Conservation (phyloP, 805 yeast genomes). For the Candida qinlingensis region DNA sequence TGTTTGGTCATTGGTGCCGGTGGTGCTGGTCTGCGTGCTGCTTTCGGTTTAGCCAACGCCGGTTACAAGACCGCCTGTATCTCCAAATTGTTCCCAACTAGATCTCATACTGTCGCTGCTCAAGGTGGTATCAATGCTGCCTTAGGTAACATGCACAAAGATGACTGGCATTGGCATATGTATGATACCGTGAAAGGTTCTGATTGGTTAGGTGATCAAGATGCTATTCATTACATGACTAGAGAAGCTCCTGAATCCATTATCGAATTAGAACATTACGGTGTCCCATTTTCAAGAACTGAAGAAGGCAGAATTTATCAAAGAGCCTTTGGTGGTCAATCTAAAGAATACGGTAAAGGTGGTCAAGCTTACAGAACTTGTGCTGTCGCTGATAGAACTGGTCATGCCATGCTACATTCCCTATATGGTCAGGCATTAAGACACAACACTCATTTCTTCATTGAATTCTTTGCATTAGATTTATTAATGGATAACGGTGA, state of each 20-base stretch:
- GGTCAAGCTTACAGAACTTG: conserved; percentile 99
- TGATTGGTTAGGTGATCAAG: conserved; percentile 99
- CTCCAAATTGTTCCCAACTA: conserved; percentile 93
- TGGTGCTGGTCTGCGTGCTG: conserved; percentile 98
- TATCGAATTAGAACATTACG: conserved; percentile 95
- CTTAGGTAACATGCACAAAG: conserved; percentile 95
- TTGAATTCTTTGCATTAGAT: conserved; percentile 95
- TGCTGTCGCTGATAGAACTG: conserved; percentile 99
- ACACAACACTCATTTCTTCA: conserved; percentile 96
- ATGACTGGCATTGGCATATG: conserved; percentile 99
- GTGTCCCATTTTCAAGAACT: conserved; percentile 97
- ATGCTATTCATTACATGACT: conserved; percentile 98
- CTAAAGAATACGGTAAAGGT: conserved; percentile 92
- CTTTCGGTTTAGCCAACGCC: conserved; percentile 94
- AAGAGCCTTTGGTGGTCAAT: conserved; percentile 98
- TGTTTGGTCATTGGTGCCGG: conserved; percentile 98
- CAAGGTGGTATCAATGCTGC: conserved; percentile 99
- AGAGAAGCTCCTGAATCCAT: conserved; percentile 95
- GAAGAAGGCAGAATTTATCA: conserved; percentile 96
- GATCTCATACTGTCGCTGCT: conserved; percentile 98
- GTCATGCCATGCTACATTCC: conserved; percentile 94
- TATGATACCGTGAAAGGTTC: conserved; percentile 99
- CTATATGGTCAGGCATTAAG: conserved; percentile 93
- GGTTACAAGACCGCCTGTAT: conserved; percentile 98
- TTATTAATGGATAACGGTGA: conserved; percentile 91